Conservation (phyloP, 192 early-diverging fungal genomes). For the Entophlyctis luteolus region DNA sequence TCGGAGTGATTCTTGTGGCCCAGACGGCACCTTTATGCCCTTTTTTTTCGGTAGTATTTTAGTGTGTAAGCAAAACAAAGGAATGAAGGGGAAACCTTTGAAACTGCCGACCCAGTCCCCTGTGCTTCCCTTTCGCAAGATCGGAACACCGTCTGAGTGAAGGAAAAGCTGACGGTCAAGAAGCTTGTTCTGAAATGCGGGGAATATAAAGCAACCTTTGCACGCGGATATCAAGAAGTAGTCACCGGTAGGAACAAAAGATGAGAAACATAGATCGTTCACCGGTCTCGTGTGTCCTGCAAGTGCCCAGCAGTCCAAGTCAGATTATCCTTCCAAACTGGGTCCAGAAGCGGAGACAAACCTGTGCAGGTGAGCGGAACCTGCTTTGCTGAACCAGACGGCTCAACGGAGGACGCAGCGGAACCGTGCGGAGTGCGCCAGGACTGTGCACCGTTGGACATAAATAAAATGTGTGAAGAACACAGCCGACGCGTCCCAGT, state of each 20-base stretch:
- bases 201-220: too few species aligned
- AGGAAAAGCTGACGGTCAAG: too few species aligned
- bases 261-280: constrained; percentile 80
- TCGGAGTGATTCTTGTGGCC: constrained; percentile 73
- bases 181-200: too few species aligned
- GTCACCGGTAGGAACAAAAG: constrained; percentile 62
- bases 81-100: constrained; percentile 35
- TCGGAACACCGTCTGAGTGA: constrained; percentile 85
- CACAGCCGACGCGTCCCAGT: too few species aligned
- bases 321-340: too few species aligned
- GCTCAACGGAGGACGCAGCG: background rate
- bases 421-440: constrained; percentile 2
- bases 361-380: constrained; percentile 78
- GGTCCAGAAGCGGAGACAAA: too few species aligned
- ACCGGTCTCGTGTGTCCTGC: constrained; percentile 88
- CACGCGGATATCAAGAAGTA: constrained; percentile 85
- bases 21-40: constrained; percentile 90
- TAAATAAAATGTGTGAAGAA: too few species aligned
- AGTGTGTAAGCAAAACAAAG: background rate
- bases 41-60: background rate
- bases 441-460: background rate
- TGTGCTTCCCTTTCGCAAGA: constrained; percentile 79
- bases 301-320: too few species aligned
- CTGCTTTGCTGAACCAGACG: constrained; percentile 23
- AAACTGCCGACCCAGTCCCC: constrained; percentile 94